Evolutionary conservation across 2,329 filamentous ascomycete genomes (phyloP).

Genomic region (Aspergillus japonicus): DNA sequence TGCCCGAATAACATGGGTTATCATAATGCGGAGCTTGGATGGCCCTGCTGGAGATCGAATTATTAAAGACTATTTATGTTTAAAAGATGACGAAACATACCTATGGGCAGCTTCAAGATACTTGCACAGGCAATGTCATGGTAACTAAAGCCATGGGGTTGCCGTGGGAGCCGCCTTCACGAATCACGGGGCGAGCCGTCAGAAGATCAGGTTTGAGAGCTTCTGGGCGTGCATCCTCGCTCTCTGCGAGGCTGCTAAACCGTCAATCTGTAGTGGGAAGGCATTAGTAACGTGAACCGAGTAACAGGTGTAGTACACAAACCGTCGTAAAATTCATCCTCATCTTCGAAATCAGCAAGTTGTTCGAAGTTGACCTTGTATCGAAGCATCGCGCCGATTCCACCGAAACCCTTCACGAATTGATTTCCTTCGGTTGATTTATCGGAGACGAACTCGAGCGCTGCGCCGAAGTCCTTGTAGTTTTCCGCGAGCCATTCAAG

Average conservation of each 20-base stretch:
- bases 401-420: constrained; percentile 99
- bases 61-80: background rate
- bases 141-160: constrained; percentile 34
- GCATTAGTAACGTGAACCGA: constrained; percentile 5
- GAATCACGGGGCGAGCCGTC: constrained; percentile 52
- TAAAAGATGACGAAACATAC: constrained; percentile 23
- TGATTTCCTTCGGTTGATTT: constrained; percentile 98
- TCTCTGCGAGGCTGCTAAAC: constrained; percentile 77
- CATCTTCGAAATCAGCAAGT: constrained; percentile 84
- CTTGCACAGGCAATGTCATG: constrained; percentile 31
- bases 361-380: constrained; percentile 99
- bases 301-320: constrained; percentile 13
- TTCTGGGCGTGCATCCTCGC: constrained; percentile 79
- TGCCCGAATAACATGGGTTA: constrained; percentile 29
- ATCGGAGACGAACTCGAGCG: constrained; percentile 95
- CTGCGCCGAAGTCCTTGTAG: constrained; percentile 96
- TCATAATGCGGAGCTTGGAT: constrained; percentile 45
- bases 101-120: constrained; percentile 41
- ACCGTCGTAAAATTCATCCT: constrained; percentile 89
- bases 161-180: constrained; percentile 35
- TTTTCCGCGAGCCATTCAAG: constrained; percentile 99
- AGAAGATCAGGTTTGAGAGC: constrained; percentile 52
- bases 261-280: constrained; percentile 68
- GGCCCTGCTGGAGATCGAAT: constrained; percentile 30
- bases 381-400: constrained; percentile 92